Evolutionary conservation across 495 filamentous ascomycete species (phyloP).

Genomic region (Aspergillus cristatus): DNA sequence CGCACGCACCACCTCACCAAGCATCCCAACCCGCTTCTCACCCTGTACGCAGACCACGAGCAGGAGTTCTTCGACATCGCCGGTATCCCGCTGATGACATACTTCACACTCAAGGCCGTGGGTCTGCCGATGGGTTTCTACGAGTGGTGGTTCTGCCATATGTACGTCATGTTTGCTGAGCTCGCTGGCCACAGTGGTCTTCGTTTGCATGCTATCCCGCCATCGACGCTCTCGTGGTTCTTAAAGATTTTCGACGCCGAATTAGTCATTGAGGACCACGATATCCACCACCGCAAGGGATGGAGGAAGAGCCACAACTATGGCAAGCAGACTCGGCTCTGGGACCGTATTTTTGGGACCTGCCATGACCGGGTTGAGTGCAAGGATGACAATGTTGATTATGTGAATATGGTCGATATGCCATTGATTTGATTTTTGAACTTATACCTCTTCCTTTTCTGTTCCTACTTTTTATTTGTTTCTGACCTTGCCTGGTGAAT

Average conservation of each 20-base stretch:
- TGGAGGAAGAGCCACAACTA: slow-evolving; percentile 9
- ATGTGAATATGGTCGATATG: slow-evolving; percentile 3
- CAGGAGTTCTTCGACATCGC: slow-evolving; percentile 14
- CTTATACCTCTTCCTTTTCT: no score
- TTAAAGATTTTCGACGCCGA: slow-evolving; percentile 5
- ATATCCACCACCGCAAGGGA: slow-evolving; percentile 11
- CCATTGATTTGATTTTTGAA: slow-evolving; percentile 2
- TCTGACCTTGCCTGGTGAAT: no score
- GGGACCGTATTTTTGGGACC: slow-evolving; percentile 11
- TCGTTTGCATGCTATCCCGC: slow-evolving; percentile 5
- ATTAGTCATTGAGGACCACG: slow-evolving; percentile 12
- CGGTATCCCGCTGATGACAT: slow-evolving; percentile 10
- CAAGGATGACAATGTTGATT: slow-evolving; percentile 5
- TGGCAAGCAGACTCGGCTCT: slow-evolving; percentile 12
- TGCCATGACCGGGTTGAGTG: slow-evolving; percentile 9
- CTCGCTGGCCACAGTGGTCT: slow-evolving; percentile 11
- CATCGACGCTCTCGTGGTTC: slow-evolving; percentile 4
- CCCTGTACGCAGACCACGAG: slow-evolving; percentile 11
- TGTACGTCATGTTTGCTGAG: slow-evolving; percentile 11
- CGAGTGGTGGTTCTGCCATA: slow-evolving; percentile 13
- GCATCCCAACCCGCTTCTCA: slow-evolving; percentile 11
- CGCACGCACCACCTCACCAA: slow-evolving; percentile 14
- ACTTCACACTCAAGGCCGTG: slow-evolving; percentile 8
- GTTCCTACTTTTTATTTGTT: no score
- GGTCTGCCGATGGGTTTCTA: slow-evolving; percentile 14